Conservation (phyloP, 345 rosid species). For the Eucalyptus virginea region DNA sequence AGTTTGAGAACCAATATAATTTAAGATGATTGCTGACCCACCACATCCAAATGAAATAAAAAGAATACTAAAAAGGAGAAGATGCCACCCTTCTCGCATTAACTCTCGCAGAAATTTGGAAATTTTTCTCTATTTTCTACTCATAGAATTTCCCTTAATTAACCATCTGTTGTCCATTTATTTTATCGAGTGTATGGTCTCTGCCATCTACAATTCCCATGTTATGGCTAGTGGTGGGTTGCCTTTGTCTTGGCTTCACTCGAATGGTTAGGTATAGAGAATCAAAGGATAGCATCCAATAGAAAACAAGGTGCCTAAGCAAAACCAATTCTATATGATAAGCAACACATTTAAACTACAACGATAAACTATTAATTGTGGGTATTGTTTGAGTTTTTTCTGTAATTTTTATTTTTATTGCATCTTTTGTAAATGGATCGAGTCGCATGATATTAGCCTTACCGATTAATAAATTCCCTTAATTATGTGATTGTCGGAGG, state of each 20-base stretch:
- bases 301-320: background rate
- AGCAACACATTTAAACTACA: accelerated
- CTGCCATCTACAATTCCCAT: background rate
- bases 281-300: background rate
- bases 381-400: background rate
- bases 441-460: background rate
- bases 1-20: background rate
- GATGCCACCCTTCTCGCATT: background rate
- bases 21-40: background rate
- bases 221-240: background rate
- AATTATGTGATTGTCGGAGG: background rate
- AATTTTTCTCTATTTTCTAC: background rate
- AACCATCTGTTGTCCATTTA: background rate
- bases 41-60: background rate
- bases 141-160: background rate
- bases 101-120: background rate
- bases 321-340: too few species aligned
- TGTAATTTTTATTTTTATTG: background rate
- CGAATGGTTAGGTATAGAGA: background rate
- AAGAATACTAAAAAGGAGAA: background rate
- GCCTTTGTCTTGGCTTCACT: background rate
- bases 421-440: background rate
- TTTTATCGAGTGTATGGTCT: background rate
- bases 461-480: background rate
- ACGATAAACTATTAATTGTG: accelerated